Base-by-base conservation (phyloP, 176 grass and related monocot genomes). In the Zoysia japonica region DNA sequence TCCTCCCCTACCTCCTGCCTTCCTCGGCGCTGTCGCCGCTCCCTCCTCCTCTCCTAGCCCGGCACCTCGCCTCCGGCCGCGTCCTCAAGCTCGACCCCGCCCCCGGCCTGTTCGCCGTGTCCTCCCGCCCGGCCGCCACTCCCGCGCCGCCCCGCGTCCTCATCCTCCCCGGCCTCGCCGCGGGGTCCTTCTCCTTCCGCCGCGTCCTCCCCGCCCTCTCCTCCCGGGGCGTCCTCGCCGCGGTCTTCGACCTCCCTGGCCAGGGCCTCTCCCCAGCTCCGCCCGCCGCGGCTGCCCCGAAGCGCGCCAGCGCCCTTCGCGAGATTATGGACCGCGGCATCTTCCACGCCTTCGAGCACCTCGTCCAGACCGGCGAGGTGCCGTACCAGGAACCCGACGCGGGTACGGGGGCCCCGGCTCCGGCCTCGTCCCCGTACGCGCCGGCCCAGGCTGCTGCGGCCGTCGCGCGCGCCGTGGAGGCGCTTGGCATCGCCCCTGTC, bases 261-360 rank as follows among this genome's bases (percentile, higher is more conserved):
- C 84, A 86, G 15, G 89, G 94, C 38, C 86, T 93, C 64, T 97
- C 91, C 36, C 82, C 85, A 5, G 3, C 51, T 0, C 78, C 70
- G 7, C 41, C 65, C 42, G n/a, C 78, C 7, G 17, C 69, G 8
- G 0, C 62, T 16, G 38, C 59, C 1, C 62, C 65, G 3, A 17
- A 41, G 4, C 54, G 72, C 79, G 35, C 56, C 10, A 84, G 80
- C 20, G 44, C 69, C 2, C 37, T 97, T 17, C 76, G 76, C 37
- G 79, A 86, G 82, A 97, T 97, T 72, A 78, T 65, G 70, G 59
- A 91, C 62, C 86, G 88, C 7, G 91, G 89, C 63, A 9, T 97
- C 44, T 97, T 97, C 84, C 92, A 84, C 86, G 93, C 84, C 40
- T 97, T 97, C 67, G 93, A 93, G 83, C 88, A 87, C 77, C 76